phyloP scores from a whole-genome alignment of 2,329 filamentous ascomycete species.

The Ilyonectria destructans region DNA sequence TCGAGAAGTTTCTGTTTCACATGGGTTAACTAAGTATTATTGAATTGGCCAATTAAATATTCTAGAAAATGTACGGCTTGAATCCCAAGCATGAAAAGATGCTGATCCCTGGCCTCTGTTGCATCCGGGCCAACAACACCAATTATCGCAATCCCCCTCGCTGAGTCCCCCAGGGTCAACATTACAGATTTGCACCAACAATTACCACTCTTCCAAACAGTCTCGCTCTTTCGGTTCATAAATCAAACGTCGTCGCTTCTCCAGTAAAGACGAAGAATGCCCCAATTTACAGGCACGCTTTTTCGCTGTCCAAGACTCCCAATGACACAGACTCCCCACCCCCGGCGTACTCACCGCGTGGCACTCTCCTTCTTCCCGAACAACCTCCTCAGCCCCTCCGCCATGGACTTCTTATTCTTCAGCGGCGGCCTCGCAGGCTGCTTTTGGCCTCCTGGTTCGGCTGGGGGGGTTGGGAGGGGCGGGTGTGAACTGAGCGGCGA shows the following conservation, averaged over 20 bases:
- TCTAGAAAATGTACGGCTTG: neutral
- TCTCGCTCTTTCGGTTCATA: neutral
- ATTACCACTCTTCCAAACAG: neutral
- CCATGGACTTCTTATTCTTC: constrained; percentile 55
- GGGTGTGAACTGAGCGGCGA: constrained; percentile 30
- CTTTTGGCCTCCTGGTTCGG: constrained; percentile 8
- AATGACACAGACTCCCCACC: constrained; percentile 1
- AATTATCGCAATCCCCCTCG: constrained; percentile 1
- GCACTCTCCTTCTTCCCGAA: constrained; percentile 55
- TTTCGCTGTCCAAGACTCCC: neutral
- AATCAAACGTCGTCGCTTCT: neutral
- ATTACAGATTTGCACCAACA: too few relatives aligned
- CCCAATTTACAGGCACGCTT: neutral
- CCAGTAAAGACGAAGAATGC: neutral
- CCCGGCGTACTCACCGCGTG: constrained; percentile 9
- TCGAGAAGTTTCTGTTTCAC: neutral
- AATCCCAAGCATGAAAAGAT: neutral
- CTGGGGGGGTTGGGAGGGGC: constrained; percentile 11
- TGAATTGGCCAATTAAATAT: neutral
- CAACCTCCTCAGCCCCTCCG: constrained; percentile 57
- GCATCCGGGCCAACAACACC: neutral
- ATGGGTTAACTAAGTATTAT: neutral
- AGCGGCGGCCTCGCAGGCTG: constrained; percentile 30
- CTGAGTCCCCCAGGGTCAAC: neutral
- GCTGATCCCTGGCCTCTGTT: neutral